Evolutionary conservation across 192 early-diverging fungal genomes (phyloP).

Genomic region (Coemansia sp.): DNA sequence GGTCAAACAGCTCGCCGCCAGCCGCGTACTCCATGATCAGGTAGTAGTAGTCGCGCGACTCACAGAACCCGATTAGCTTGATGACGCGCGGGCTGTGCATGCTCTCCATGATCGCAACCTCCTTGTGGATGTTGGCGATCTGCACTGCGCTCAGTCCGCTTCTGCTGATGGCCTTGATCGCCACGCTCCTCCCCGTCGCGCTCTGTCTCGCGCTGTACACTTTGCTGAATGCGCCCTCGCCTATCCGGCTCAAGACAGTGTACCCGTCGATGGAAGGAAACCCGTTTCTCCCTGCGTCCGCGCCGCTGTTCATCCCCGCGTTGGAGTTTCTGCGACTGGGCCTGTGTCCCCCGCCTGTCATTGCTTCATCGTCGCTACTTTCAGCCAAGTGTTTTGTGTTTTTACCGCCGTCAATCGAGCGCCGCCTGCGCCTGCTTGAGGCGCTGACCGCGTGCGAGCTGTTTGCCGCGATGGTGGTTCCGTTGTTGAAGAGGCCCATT

Average conservation of each 20-base stretch:
- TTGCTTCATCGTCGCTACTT: slow-evolving; percentile 34
- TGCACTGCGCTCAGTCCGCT: slow-evolving; percentile 68
- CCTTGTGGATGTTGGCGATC: slow-evolving; percentile 82
- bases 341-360: not conserved
- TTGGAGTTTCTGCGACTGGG: slow-evolving; percentile 40
- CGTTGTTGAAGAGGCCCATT: slow-evolving; percentile 38
- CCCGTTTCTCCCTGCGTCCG: slow-evolving; percentile 31
- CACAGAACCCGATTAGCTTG: slow-evolving; percentile 68
- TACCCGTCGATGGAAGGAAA: slow-evolving; percentile 51
- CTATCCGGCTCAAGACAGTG: slow-evolving; percentile 41
- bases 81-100: slow-evolving; percentile 77
- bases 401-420: slow-evolving; percentile 41
- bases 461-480: slow-evolving; percentile 9
- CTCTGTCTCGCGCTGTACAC: slow-evolving; percentile 69
- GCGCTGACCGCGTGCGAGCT: not conserved
- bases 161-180: slow-evolving; percentile 82
- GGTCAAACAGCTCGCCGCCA: slow-evolving; percentile 92
- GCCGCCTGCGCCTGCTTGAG: slow-evolving; percentile 29
- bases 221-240: slow-evolving; percentile 78
- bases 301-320: slow-evolving; percentile 23
- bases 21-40: slow-evolving; percentile 77
- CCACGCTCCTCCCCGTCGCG: slow-evolving; percentile 64
- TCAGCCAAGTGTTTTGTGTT: slow-evolving; percentile 28
- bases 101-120: slow-evolving; percentile 81
- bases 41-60: slow-evolving; percentile 75